Percentiles rank a stretch among this genome's conserved stretches.
These are phyloP conservation scores for Podila epigama DNA, from an alignment of 192 early-diverging fungal species.

Conservation along the genomic window DNA sequence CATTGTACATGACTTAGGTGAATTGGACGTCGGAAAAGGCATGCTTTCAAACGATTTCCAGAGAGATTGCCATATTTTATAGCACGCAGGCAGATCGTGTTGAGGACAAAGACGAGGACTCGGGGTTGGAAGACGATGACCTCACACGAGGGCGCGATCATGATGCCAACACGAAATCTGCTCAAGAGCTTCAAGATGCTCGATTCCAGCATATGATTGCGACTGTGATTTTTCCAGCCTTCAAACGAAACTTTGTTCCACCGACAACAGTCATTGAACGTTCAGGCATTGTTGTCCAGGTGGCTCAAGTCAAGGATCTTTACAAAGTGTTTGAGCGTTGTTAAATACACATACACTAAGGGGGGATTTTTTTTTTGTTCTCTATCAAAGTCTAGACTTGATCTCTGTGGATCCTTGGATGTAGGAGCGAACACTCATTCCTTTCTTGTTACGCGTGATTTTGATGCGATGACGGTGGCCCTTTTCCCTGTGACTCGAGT, in stretches of 20 bases:
- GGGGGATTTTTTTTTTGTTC: not conserved
- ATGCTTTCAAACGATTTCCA: constrained; percentile 81
- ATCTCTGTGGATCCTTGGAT: constrained; percentile 22
- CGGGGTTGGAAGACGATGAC: not conserved
- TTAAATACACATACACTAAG: constrained; percentile 51
- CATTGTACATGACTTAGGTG: too few relatives aligned
- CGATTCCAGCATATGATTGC: constrained; percentile 23
- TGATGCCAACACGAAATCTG: constrained; percentile 14
- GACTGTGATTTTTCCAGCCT: constrained; percentile 74
- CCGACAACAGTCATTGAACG: constrained; percentile 65
- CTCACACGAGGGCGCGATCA: not conserved
- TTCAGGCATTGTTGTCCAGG: constrained; percentile 69
- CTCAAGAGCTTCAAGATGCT: constrained; percentile 14
- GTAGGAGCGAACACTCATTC: constrained; percentile 34
- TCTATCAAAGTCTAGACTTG: constrained; percentile 37
- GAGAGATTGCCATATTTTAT: constrained; percentile 75
- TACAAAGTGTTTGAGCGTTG: constrained; percentile 99
- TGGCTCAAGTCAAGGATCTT: constrained; percentile 87
- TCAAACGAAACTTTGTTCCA: constrained; percentile 78
- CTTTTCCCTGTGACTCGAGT: constrained; percentile 28
- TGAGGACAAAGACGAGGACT: constrained; percentile 12
- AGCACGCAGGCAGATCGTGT: constrained; percentile 56
- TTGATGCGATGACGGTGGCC: constrained; percentile 26
- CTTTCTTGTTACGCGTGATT: constrained; percentile 36
- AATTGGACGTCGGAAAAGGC: constrained; percentile 85